These are phyloP conservation scores for Solanum neorickii DNA, from an alignment of 257 asterid species.

Conservation along the genomic window DNA sequence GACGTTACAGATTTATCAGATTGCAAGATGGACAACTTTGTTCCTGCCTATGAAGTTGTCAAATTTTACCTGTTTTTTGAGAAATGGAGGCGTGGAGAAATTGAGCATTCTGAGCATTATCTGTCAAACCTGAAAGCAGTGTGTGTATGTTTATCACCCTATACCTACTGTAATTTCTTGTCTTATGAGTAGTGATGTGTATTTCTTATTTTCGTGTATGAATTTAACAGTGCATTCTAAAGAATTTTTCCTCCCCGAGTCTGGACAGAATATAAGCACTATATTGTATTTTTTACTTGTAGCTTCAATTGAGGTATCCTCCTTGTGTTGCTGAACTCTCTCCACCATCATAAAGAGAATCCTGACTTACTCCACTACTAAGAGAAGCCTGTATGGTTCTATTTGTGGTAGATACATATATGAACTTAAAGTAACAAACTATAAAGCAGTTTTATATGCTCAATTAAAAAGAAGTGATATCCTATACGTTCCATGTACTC, in stretches of 20 bases:
- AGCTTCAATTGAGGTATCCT: not conserved
- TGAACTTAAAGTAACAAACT: not conserved
- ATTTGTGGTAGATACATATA: not conserved
- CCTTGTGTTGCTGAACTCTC: not conserved
- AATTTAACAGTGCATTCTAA: not conserved
- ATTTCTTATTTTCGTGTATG: not conserved
- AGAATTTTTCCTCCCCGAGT: not conserved
- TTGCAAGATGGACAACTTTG: conserved; percentile 53
- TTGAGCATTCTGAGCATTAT: conserved; percentile 55
- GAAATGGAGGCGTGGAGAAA: conserved; percentile 92
- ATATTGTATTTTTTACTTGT: not conserved
- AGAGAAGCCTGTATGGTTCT: not conserved
- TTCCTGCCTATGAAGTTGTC: conserved; percentile 85
- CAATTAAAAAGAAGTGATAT: not conserved
- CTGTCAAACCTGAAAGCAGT: conserved; percentile 60
- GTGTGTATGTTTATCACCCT: conserved; percentile 44
- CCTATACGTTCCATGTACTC: not conserved
- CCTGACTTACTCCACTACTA: not conserved
- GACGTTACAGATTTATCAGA: conserved; percentile 55
- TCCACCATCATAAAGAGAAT: not conserved
- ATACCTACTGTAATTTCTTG: not conserved
- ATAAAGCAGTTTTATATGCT: not conserved
- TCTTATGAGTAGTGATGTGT: not conserved
- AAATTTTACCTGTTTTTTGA: conserved; percentile 64
- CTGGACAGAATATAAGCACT: not conserved